Base-by-base conservation (phyloP, 345 rosid species). In the Hibiscus tridactylites region DNA sequence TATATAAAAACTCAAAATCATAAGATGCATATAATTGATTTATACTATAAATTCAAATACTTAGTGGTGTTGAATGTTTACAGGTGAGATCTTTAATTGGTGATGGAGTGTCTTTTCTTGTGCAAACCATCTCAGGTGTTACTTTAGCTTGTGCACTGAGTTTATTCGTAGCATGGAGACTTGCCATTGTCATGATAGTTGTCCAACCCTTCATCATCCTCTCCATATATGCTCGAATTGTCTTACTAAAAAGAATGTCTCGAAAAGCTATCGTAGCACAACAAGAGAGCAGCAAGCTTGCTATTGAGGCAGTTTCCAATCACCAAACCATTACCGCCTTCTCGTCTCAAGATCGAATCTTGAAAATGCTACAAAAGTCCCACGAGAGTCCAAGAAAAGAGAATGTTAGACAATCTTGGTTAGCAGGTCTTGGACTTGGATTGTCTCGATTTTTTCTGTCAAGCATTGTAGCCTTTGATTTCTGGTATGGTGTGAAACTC, bases 11-110 rank as follows among this genome's bases (percentile, higher is more conserved):
- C 42, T 5, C 42, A 37, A 31, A 31, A 37, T 37, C 42, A 0
- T 37, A 37, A 37, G 42, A 37, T 5, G 6, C 42, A 37, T 37
- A 37, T 37, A 37, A 37, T 37, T 37, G 42, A 37, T 37, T 37
- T 37, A 31, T 0, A 37, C 5, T 9, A 37, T 37, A 37, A 37
- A 37, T 37, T 37, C 6, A 5, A 39, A 39, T 39, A 7, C 10
- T 39, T 7, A 8, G 5, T 10, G 11, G 21, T 28, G 9, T 49
- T 57, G 63, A 3, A 33, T 35, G 24, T 42, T n/a, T 57, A 31
- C 74, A 88, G 89, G 88, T 88, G 84, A 83, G 92, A 68, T 87
- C 92, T 0, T 74, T 88, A 54, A 89, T 91, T 6, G 88, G 90
- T 24, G 97, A 91, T 62, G 77, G 89, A 0, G 82, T 79, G 76